Evolutionary conservation across 2,329 filamentous ascomycete species (phyloP).

Genomic region (Alternaria incomplexa): DNA sequence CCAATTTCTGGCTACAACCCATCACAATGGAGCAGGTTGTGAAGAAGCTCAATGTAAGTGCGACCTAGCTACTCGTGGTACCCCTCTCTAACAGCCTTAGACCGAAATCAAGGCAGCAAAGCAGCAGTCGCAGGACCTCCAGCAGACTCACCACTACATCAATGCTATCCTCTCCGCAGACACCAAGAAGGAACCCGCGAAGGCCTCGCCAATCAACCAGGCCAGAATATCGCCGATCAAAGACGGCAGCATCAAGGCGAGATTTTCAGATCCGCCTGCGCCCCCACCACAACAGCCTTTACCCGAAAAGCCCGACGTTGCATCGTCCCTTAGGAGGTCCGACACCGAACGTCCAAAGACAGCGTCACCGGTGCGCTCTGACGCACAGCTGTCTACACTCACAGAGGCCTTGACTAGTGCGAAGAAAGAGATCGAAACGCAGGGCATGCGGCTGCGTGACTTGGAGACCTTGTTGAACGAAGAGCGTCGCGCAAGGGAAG

Average conservation of each 20-base stretch:
- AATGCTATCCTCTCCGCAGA: conserved; percentile 78
- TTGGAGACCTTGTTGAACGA: conserved; percentile 78
- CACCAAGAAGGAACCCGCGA: conserved; percentile 58
- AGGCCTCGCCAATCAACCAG: conserved; percentile 51
- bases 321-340: conserved; percentile 71
- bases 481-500: conserved; percentile 81
- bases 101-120: conserved; percentile 89
- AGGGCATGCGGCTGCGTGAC: conserved; percentile 78
- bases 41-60: conserved; percentile 79
- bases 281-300: conserved; percentile 92
- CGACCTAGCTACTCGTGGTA: not conserved
- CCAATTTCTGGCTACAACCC: conserved; percentile 85
- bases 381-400: conserved; percentile 81
- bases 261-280: conserved; percentile 91
- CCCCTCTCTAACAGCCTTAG: conserved; percentile 55
- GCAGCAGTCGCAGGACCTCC: conserved; percentile 84
- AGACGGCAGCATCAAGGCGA: conserved; percentile 71
- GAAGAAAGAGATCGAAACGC: conserved; percentile 85
- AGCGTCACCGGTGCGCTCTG: conserved; percentile 65
- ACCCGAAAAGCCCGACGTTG: conserved; percentile 85
- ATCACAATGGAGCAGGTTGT: conserved; percentile 95
- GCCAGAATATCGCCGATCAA: conserved; percentile 59
- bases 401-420: conserved; percentile 84
- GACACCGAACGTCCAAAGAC: conserved; percentile 76
- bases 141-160: conserved; percentile 81